phyloP scores from a whole-genome alignment of 805 yeast genomes.

The Hanseniaspora hatyaiensis region DNA sequence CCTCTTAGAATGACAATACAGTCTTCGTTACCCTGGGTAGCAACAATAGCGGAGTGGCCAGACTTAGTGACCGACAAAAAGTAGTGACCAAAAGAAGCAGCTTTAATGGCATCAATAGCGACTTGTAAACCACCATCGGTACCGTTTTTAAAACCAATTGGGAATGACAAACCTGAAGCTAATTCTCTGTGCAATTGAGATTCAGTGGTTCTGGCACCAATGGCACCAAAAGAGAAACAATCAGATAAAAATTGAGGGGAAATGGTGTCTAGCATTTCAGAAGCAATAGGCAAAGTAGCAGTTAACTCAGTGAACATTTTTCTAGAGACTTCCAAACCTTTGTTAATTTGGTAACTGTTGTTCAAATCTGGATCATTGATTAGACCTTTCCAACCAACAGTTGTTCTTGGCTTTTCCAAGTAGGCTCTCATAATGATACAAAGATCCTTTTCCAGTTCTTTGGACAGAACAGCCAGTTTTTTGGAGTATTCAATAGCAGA shows the following conservation, averaged over 20 bases:
- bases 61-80: slow-evolving; percentile 91
- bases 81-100: slow-evolving; percentile 88
- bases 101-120: slow-evolving; percentile 85
- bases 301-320: slow-evolving; percentile 77
- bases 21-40: slow-evolving; percentile 86
- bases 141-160: slow-evolving; percentile 96
- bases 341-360: slow-evolving; percentile 83
- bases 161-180: slow-evolving; percentile 94
- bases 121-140: slow-evolving; percentile 93
- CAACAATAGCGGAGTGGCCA: slow-evolving; percentile 90
- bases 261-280: slow-evolving; percentile 95
- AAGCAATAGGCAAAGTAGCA: slow-evolving; percentile 73
- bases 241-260: slow-evolving; percentile 93
- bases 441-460: slow-evolving; percentile 59
- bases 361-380: slow-evolving; percentile 96
- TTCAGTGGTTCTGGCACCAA: slow-evolving; percentile 98
- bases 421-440: slow-evolving; percentile 93
- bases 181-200: slow-evolving; percentile 94
- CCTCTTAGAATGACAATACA: slow-evolving; percentile 90
- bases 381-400: slow-evolving; percentile 98
- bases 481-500: slow-evolving; percentile 86
- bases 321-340: slow-evolving; percentile 82
- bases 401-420: slow-evolving; percentile 94
- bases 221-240: slow-evolving; percentile 90
- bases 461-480: slow-evolving; percentile 46